Evolutionary conservation across 2,329 filamentous ascomycete species (phyloP).

Genomic region (Escovopsis weberi): DNA sequence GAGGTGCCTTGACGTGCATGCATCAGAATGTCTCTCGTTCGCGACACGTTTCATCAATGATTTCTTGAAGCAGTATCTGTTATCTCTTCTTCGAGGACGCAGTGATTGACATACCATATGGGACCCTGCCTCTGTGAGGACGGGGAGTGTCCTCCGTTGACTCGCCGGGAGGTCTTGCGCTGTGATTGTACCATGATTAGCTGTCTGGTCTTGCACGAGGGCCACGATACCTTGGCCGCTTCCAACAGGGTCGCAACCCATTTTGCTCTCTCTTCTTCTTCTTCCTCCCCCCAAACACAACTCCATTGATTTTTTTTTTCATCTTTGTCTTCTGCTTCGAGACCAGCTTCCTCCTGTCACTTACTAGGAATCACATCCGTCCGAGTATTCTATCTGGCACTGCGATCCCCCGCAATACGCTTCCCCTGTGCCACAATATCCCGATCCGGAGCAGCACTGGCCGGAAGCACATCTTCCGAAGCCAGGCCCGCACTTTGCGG

Average conservation of each 20-base stretch:
- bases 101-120: constrained; percentile 17
- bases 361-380: constrained; percentile 27
- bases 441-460: constrained; percentile 22
- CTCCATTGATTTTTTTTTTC: neutral
- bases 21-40: neutral
- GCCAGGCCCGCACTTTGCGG: constrained; percentile 17
- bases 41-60: too few relatives aligned
- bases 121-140: constrained; percentile 18
- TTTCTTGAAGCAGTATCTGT: too few relatives aligned
- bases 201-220: too few relatives aligned
- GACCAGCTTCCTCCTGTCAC: constrained; percentile 5
- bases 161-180: constrained; percentile 17
- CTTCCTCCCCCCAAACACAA: neutral
- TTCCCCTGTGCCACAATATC: constrained; percentile 21
- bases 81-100: too few relatives aligned
- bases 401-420: constrained; percentile 23
- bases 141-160: constrained; percentile 19
- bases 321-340: too few relatives aligned
- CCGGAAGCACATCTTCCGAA: constrained; percentile 19
- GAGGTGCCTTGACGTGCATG: constrained; percentile 12
- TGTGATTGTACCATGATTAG: constrained; percentile 4
- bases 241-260: too few relatives aligned
- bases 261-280: too few relatives aligned
- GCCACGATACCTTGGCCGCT: neutral
- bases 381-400: constrained; percentile 25